phyloP scores from a whole-genome alignment of 345 rosid species.

The Microcos paniculata region DNA sequence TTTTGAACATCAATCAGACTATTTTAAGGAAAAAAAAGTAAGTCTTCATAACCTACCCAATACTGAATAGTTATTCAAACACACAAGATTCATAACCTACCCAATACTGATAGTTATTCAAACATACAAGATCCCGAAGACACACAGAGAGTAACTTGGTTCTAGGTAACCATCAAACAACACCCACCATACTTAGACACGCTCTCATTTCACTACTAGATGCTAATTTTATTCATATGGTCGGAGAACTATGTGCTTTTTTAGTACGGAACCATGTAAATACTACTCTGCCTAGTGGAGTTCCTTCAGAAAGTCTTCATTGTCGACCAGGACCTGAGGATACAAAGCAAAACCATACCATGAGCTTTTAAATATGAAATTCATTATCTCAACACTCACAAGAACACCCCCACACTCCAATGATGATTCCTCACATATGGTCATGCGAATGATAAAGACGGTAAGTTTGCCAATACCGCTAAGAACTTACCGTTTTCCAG shows the following conservation, averaged over 20 bases:
- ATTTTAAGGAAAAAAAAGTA: too few species aligned
- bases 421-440: not conserved
- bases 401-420: not conserved
- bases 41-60: too few species aligned
- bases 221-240: conserved; percentile 24
- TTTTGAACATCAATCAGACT: too few species aligned
- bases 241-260: not conserved
- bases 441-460: not conserved
- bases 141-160: not conserved
- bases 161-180: not conserved
- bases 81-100: not conserved
- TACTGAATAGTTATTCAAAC: too few species aligned
- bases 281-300: conserved; percentile 36
- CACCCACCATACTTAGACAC: conserved; percentile 7
- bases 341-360: not conserved
- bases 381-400: not conserved
- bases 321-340: conserved; percentile 85
- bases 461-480: not conserved
- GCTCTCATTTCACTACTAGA: not conserved
- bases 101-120: not conserved
- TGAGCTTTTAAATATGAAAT: not conserved
- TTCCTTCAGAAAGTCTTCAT: conserved; percentile 87
- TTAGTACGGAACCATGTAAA: not conserved
- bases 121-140: not conserved
- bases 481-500: conserved; percentile 80